Percentiles rank a stretch among this genome's conserved stretches.
phyloP scores from a whole-genome alignment of 495 filamentous ascomycete species.

The Amphirosellinia nigrospora region DNA sequence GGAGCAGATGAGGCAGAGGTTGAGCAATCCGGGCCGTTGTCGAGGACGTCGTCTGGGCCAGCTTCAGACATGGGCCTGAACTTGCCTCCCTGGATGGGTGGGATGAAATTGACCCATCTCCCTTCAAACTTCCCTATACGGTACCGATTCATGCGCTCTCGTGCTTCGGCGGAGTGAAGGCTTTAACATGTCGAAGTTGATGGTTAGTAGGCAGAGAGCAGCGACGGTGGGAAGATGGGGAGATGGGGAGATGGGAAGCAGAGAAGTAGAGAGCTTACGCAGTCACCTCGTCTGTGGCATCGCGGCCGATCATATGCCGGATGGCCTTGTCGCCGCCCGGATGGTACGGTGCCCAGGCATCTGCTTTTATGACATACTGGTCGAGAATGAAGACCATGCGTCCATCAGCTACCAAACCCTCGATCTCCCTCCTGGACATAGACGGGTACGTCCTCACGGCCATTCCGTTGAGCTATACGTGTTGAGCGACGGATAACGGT shows the following conservation, averaged over 20 bases:
- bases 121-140: slow-evolving; percentile 85
- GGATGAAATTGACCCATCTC: slow-evolving; percentile 85
- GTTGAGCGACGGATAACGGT: neutral
- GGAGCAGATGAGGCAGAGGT: slow-evolving; percentile 42
- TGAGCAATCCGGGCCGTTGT: slow-evolving; percentile 47
- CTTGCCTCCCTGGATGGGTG: slow-evolving; percentile 89
- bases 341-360: slow-evolving; percentile 87
- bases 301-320: slow-evolving; percentile 91
- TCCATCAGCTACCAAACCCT: slow-evolving; percentile 88
- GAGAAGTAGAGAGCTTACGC: slow-evolving; percentile 64
- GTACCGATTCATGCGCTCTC: slow-evolving; percentile 77
- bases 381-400: slow-evolving; percentile 81
- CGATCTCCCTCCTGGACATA: slow-evolving; percentile 76
- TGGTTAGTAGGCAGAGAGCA: slow-evolving; percentile 13
- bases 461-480: slow-evolving; percentile 29
- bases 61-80: slow-evolving; percentile 67
- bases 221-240: no score
- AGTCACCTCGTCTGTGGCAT: slow-evolving; percentile 95
- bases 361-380: slow-evolving; percentile 79
- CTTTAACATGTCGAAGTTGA: slow-evolving; percentile 48
- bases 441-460: slow-evolving; percentile 46
- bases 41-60: slow-evolving; percentile 41
- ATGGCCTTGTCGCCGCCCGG: slow-evolving; percentile 94
- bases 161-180: slow-evolving; percentile 81
- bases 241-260: neutral